Base-by-base conservation (phyloP, 2,329 filamentous ascomycete genomes). In the Zarea fungicola region DNA sequence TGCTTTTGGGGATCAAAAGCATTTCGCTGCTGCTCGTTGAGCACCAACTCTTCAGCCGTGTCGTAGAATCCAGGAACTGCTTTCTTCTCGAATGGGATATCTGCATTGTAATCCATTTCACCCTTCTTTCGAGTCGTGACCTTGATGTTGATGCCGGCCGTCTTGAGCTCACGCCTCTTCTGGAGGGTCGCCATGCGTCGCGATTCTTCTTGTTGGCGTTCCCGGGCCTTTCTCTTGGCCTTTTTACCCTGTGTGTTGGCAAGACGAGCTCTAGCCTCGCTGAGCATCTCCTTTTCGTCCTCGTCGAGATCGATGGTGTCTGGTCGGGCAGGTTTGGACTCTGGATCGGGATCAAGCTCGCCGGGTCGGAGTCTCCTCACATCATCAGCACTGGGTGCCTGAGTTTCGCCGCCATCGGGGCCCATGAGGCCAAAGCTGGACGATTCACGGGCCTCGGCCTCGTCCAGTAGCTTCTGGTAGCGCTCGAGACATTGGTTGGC, bases 201-300 rank as follows among this genome's bases (percentile, higher is more conserved):
- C 13, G 91, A 96, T 71, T 97, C 92, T 65, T 99, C 93, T 58
- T 99, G 79, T 65, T 97, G 92, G 54, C 93, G 80, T 69, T 99
- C 93, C 61, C 93, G 82, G 28, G 93, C 93, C 76, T 99, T 99
- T 58, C 93, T 77, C 76, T 99, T 99, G 6, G 93, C 93, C 73
- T 99, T 99, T 72, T 99, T 99, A 65, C 93, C 93, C 69, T 97
- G 93, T 10, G 93, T 97, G 62, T 99, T 99, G 55, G 93, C 93
- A 55, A 99, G 74, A 71, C 93, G 89, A 49, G 93, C 93, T 64
- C 93, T 88, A 58, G 93, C 93, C 72, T 99, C 93, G 65, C 91
- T 96, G 62, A 99, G 71, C 93, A 99, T 99, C 70, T 99, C 93
- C 74, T 99, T 97, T 69, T 99, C 93, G 64, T 99, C 93, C 66